These are phyloP conservation scores for Petasospora rhodanensis DNA, from an alignment of 1,139 yeast species.

Conservation along the genomic window DNA sequence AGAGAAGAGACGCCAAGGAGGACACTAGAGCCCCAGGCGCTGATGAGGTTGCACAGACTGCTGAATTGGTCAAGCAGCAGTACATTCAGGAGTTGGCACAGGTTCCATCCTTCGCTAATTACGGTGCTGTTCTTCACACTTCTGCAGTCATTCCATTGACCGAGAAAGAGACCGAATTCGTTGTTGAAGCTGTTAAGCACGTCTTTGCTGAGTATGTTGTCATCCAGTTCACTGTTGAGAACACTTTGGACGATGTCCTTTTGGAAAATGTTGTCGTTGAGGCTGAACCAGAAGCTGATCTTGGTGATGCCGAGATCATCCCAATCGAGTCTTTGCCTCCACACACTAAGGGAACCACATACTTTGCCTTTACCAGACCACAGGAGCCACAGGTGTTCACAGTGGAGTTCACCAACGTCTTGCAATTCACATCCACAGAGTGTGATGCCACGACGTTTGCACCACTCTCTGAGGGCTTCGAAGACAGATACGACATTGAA, in stretches of 20 bases:
- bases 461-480: slow-evolving; percentile 77
- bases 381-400: slow-evolving; percentile 37
- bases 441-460: slow-evolving; percentile 70
- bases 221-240: slow-evolving; percentile 78
- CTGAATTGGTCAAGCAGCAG: slow-evolving; percentile 47
- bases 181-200: slow-evolving; percentile 81
- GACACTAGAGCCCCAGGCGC: slow-evolving; percentile 4
- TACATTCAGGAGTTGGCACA: slow-evolving; percentile 62
- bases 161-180: slow-evolving; percentile 91
- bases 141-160: slow-evolving; percentile 70
- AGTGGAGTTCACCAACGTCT: slow-evolving; percentile 55
- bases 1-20: slow-evolving; percentile 8
- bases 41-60: slow-evolving; percentile 23
- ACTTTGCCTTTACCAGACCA: slow-evolving; percentile 70
- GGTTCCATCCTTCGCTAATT: slow-evolving; percentile 62
- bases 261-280: slow-evolving; percentile 77
- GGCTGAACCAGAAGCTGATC: slow-evolving; percentile 43
- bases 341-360: slow-evolving; percentile 66
- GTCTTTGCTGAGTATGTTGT: slow-evolving; percentile 73
- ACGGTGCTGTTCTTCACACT: slow-evolving; percentile 74
- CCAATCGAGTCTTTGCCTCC: slow-evolving; percentile 74
- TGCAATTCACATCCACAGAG: slow-evolving; percentile 77
- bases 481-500: slow-evolving; percentile 91
- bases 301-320: slow-evolving; percentile 29
- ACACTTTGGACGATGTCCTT: slow-evolving; percentile 75